Evolutionary conservation across 2,329 filamentous ascomycete species (phyloP).

Genomic region (Exophiala xenobiotica): DNA sequence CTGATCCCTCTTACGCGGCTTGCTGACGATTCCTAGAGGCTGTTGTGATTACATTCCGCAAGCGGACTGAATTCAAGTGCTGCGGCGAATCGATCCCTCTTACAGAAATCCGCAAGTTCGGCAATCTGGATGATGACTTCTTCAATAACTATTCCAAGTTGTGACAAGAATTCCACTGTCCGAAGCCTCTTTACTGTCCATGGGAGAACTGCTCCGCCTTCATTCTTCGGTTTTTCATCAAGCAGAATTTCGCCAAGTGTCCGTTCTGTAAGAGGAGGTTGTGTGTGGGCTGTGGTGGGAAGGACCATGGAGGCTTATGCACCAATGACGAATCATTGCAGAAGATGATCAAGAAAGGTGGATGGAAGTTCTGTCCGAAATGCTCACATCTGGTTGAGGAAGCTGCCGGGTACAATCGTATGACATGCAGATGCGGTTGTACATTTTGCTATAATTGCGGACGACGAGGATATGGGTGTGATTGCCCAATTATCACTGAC

Average conservation of each 20-base stretch:
- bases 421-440: neutral
- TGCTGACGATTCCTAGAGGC: neutral
- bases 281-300: constrained; percentile 8
- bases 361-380: neutral
- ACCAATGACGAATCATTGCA: neutral
- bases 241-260: constrained; percentile 1
- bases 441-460: neutral
- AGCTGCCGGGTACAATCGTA: neutral
- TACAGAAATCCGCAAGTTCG: neutral
- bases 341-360: neutral
- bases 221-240: constrained; percentile 1
- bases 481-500: too few relatives aligned
- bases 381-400: neutral
- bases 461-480: too few relatives aligned
- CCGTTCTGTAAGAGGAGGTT: constrained; percentile 5
- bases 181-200: constrained; percentile 13
- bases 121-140: neutral
- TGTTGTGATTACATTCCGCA: neutral
- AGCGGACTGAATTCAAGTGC: constrained; percentile 4
- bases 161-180: constrained; percentile 1
- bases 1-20: neutral
- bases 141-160: neutral
- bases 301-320: constrained; percentile 11
- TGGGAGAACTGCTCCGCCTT: constrained; percentile 7
- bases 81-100: constrained; percentile 10